Percentiles rank a stretch among this genome's conserved stretches.
Evolutionary conservation across 495 filamentous ascomycete genomes (phyloP).

Genomic region (Saxispiralis lemnorum): DNA sequence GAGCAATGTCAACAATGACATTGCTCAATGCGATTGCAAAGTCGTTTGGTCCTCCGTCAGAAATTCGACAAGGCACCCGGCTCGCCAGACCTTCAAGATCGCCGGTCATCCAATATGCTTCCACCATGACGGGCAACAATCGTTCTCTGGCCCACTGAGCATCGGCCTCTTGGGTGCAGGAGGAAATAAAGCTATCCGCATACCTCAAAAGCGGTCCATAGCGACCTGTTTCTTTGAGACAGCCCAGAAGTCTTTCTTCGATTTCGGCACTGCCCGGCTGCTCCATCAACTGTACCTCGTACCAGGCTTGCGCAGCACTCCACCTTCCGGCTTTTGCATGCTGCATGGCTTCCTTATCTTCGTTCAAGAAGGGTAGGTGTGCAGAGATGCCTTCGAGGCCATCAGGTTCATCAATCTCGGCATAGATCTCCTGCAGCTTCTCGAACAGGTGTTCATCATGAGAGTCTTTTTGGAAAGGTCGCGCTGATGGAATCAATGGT

Average conservation of each 20-base stretch:
- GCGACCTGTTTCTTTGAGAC: conserved; percentile 49
- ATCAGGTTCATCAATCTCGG: conserved; percentile 91
- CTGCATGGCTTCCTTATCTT: conserved; percentile 82
- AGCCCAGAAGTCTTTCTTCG: conserved; percentile 69
- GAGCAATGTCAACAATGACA: conserved; percentile 54
- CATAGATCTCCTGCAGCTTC: conserved; percentile 79
- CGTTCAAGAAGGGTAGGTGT: conserved; percentile 58
- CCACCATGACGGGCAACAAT: conserved; percentile 18
- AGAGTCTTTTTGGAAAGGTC: conserved; percentile 21
- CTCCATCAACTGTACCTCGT: conserved; percentile 68
- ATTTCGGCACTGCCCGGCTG: conserved; percentile 57
- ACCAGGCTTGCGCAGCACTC: conserved; percentile 97
- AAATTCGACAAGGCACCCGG: conserved; percentile 28
- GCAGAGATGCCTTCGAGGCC: conserved; percentile 87
- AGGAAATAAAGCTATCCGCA: conserved; percentile 50
- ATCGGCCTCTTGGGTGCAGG: conserved; percentile 23
- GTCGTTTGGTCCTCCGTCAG: conserved; percentile 20
- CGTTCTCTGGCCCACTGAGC: neutral
- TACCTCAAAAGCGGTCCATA: conserved; percentile 15
- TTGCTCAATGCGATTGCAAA: conserved; percentile 59
- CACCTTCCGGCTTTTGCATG: conserved; percentile 88
- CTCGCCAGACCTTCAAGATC: conserved; percentile 47
- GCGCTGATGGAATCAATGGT: conserved; percentile 16
- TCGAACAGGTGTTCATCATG: conserved; percentile 38
- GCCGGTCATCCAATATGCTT: conserved; percentile 78